Evolutionary conservation across 1,284 basidiomycete genomes (phyloP).

Genomic region (Coriolopsis trogii): DNA sequence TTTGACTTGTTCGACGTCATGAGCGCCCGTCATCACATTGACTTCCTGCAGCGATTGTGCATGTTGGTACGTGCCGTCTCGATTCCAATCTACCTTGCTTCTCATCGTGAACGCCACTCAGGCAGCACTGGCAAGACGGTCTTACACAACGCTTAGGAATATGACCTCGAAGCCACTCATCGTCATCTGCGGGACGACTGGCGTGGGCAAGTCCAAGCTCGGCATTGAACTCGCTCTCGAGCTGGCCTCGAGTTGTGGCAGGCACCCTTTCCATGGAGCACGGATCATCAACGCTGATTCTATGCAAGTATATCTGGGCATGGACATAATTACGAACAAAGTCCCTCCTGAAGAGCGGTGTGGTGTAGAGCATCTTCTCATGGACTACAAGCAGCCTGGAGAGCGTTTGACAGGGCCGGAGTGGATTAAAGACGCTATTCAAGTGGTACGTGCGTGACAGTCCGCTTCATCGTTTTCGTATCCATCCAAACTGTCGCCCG

Average conservation of each 20-base stretch:
- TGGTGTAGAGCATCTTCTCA: conserved; percentile 87
- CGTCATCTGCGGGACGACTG: conserved; percentile 92
- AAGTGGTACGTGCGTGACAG: conserved; percentile 51
- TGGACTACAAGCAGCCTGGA: conserved; percentile 85
- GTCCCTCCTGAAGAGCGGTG: conserved; percentile 76
- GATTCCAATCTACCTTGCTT: no score
- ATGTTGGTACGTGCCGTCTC: no score
- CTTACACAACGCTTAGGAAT: background rate
- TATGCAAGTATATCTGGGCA: conserved; percentile 96
- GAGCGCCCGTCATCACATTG: no score
- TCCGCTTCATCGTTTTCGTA: background rate
- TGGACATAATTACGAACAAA: conserved; percentile 97
- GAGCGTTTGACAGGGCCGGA: conserved; percentile 87
- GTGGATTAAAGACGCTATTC: conserved; percentile 80
- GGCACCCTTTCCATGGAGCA: conserved; percentile 56
- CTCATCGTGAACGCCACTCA: no score
- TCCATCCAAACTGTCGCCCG: background rate
- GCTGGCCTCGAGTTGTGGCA: conserved; percentile 38
- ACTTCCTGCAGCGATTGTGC: no score
- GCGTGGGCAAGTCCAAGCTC: conserved; percentile 95
- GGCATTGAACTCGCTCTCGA: conserved; percentile 85
- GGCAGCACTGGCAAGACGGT: background rate
- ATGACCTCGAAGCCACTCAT: conserved; percentile 63
- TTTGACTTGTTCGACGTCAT: no score
- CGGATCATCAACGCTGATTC: conserved; percentile 94